Evolutionary conservation across 352 stramenopile species (phyloP).

Genomic region (Globisporangium viniferum): DNA sequence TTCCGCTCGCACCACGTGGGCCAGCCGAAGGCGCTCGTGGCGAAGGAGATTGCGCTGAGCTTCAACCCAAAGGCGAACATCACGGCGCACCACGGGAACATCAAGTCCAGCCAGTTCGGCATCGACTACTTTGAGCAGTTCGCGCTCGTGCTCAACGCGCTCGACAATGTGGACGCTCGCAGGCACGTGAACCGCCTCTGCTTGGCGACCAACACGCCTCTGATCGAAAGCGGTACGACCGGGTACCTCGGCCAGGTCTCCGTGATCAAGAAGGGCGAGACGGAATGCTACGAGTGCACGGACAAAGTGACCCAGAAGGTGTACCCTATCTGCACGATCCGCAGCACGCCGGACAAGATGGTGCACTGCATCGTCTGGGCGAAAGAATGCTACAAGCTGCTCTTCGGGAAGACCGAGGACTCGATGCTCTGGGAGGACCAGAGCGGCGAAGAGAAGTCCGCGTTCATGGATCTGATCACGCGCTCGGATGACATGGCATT

Average conservation of each 20-base stretch:
- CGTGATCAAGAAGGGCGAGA: slow-evolving; percentile 96
- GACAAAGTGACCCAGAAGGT: slow-evolving; percentile 94
- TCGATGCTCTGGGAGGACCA: slow-evolving; percentile 96
- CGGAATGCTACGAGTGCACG: slow-evolving; percentile 99
- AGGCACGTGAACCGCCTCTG: slow-evolving; percentile 99
- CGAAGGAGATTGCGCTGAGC: slow-evolving; percentile 65
- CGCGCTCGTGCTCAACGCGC: slow-evolving; percentile 97
- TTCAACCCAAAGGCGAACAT: slow-evolving; percentile 92
- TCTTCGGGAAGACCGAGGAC: slow-evolving; percentile 81
- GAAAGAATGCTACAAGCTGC: slow-evolving; percentile 88
- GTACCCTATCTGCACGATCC: slow-evolving; percentile 99
- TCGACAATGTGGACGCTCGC: slow-evolving; percentile 99
- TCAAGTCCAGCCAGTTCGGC: slow-evolving; percentile 91
- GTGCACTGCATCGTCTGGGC: slow-evolving; percentile 99
- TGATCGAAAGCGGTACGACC: slow-evolving; percentile 98
- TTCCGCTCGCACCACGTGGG: slow-evolving; percentile 98
- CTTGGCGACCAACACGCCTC: slow-evolving; percentile 80
- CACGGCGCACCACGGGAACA: slow-evolving; percentile 96
- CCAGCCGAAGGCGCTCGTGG: slow-evolving; percentile 93
- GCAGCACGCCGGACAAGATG: slow-evolving; percentile 97
- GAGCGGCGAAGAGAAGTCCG: slow-evolving; percentile 73
- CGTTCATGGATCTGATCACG: slow-evolving; percentile 79
- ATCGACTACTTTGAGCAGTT: slow-evolving; percentile 97
- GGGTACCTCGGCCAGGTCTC: slow-evolving; percentile 98
- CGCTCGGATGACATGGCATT: slow-evolving; percentile 39